Conservation (phyloP, 176 grass and related monocot genomes). For the Oryza australiensis region DNA sequence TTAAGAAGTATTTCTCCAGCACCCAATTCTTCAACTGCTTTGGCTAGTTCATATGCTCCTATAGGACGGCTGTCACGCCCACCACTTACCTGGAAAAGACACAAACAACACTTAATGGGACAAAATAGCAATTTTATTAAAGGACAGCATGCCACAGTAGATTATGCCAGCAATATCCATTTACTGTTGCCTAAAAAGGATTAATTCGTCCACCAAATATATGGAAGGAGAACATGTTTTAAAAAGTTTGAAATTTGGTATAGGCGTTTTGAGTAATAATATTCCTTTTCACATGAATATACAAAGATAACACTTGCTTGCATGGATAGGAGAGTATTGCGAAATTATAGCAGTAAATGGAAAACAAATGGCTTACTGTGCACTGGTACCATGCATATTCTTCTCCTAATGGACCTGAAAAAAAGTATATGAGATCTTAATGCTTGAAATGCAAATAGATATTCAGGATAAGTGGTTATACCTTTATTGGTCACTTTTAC, state of each 20-base stretch:
- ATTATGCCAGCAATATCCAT: not conserved
- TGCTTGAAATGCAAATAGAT: conserved; percentile 23
- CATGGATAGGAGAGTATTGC: not conserved
- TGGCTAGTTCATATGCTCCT: conserved; percentile 96
- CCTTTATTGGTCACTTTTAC: conserved; percentile 73
- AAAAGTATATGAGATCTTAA: conserved; percentile 32
- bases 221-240: not conserved
- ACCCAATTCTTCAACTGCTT: conserved; percentile 91
- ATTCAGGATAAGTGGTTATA: conserved; percentile 38
- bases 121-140: not conserved
- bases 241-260: not conserved
- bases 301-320: not conserved
- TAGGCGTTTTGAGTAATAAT: not conserved
- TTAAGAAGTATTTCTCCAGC: conserved; percentile 96
- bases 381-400: conserved; percentile 99
- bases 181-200: not conserved
- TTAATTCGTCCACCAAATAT: not conserved
- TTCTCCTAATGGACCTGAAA: conserved; percentile 81
- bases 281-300: not conserved
- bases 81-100: conserved; percentile 69
- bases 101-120: conserved; percentile 3
- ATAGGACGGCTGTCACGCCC: conserved; percentile 79
- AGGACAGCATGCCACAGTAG: not conserved
- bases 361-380: conserved; percentile 58
- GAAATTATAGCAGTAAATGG: conserved; percentile 21